phyloP scores from a whole-genome alignment of 805 yeast genomes.

The Sugiyamaella floridensis region DNA sequence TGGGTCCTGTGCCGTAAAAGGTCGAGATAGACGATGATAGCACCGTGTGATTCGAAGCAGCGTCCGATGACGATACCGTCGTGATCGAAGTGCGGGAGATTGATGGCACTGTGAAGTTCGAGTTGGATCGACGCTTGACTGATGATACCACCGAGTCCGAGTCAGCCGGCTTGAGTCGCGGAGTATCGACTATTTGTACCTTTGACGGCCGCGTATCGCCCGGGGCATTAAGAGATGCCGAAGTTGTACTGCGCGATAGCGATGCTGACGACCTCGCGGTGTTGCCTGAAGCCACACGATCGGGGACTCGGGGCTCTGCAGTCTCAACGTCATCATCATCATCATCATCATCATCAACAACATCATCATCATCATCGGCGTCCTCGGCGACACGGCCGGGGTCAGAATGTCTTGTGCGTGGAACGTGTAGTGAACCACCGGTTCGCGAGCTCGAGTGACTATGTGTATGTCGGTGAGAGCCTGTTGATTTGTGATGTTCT shows the following conservation, averaged over 20 bases:
- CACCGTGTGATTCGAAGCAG: slow-evolving; percentile 18
- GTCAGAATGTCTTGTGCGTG: background rate
- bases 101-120: slow-evolving; percentile 25
- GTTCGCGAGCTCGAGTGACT: background rate
- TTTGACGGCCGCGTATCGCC: slow-evolving; percentile 8
- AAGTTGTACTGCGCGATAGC: background rate
- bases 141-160: slow-evolving; percentile 13
- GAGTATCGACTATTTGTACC: slow-evolving; percentile 18
- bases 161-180: slow-evolving; percentile 9
- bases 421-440: background rate
- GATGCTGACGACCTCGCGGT: background rate
- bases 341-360: background rate
- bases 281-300: background rate
- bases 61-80: slow-evolving; percentile 19
- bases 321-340: background rate
- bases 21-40: slow-evolving; percentile 12
- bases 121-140: slow-evolving; percentile 19
- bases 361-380: background rate
- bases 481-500: background rate
- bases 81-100: slow-evolving; percentile 22
- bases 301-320: background rate
- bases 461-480: background rate
- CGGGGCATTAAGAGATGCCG: background rate
- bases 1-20: slow-evolving; percentile 7
- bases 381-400: background rate